Conservation (phyloP, 129 eudicot genomes). For the Artemisia tridentata region DNA sequence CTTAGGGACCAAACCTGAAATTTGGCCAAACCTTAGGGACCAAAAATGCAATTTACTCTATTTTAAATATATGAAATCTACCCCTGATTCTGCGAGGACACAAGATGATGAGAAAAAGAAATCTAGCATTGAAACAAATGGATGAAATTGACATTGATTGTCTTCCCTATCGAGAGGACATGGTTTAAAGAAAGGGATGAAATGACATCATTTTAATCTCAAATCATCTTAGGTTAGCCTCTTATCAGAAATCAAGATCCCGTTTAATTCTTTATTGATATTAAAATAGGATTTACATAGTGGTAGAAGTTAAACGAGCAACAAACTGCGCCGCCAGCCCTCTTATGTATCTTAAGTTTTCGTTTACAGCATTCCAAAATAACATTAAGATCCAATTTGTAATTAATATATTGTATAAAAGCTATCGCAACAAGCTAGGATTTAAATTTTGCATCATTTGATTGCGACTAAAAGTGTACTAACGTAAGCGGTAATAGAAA, state of each 20-base stretch:
- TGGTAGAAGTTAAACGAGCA: no score
- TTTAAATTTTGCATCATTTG: no score
- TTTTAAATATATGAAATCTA: slow-evolving; percentile 2
- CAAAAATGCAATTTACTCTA: no score
- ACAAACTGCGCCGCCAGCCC: background rate
- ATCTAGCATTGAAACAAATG: slow-evolving; percentile 26
- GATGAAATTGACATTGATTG: slow-evolving; percentile 34
- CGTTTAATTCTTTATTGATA: no score
- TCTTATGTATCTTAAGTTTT: slow-evolving; percentile 2
- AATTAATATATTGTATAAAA: no score
- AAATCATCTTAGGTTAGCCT: slow-evolving; percentile 29
- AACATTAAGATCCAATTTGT: no score
- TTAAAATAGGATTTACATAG: no score
- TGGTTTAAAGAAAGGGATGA: slow-evolving; percentile 43
- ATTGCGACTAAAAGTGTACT: no score
- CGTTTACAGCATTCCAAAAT: background rate
- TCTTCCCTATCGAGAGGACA: slow-evolving; percentile 49
- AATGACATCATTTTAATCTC: slow-evolving; percentile 28
- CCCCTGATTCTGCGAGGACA: slow-evolving; percentile 16
- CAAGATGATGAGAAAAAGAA: slow-evolving; percentile 21
- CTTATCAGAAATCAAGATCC: background rate
- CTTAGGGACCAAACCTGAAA: no score
- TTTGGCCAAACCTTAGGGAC: no score
- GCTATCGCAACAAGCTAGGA: no score
- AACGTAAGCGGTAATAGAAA: no score